phyloP scores from a whole-genome alignment of 1,284 basidiomycete genomes.

The Sphaerobolus stellatus region DNA sequence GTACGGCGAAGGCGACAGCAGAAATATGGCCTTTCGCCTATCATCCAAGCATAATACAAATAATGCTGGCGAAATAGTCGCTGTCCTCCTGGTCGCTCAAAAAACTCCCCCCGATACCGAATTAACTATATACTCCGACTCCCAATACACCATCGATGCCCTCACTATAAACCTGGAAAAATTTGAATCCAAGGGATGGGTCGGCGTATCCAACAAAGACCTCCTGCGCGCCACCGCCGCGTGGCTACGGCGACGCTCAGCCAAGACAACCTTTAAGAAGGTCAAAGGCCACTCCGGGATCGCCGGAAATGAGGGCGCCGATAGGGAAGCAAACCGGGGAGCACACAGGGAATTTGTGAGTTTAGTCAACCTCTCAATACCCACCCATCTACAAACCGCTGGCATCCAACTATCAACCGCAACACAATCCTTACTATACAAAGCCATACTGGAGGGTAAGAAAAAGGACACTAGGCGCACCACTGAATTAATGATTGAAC shows the following conservation, averaged over 20 bases:
- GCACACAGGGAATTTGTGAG: conserved; percentile 10
- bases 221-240: conserved; percentile 15
- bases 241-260: conserved; percentile 17
- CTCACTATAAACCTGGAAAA: conserved; percentile 20
- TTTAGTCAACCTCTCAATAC: conserved; percentile 12
- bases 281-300: conserved; percentile 28
- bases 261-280: conserved; percentile 23
- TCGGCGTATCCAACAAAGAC: conserved; percentile 12
- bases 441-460: conserved; percentile 16
- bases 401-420: conserved; percentile 26
- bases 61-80: conserved; percentile 19
- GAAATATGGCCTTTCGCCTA: background rate
- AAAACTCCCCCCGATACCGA: background rate
- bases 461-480: background rate
- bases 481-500: background rate
- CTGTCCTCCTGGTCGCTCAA: conserved; percentile 8
- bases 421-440: conserved; percentile 30
- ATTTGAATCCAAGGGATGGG: conserved; percentile 26
- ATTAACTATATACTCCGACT: conserved; percentile 19
- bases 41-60: conserved; percentile 9
- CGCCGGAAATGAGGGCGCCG: conserved; percentile 25
- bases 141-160: conserved; percentile 17
- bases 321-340: conserved; percentile 21
- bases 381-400: conserved; percentile 8
- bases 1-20: background rate